Percentiles rank a stretch among this genome's conserved stretches.
Evolutionary conservation across 2,329 filamentous ascomycete genomes (phyloP).

Genomic region (Colletotrichum orbiculare): DNA sequence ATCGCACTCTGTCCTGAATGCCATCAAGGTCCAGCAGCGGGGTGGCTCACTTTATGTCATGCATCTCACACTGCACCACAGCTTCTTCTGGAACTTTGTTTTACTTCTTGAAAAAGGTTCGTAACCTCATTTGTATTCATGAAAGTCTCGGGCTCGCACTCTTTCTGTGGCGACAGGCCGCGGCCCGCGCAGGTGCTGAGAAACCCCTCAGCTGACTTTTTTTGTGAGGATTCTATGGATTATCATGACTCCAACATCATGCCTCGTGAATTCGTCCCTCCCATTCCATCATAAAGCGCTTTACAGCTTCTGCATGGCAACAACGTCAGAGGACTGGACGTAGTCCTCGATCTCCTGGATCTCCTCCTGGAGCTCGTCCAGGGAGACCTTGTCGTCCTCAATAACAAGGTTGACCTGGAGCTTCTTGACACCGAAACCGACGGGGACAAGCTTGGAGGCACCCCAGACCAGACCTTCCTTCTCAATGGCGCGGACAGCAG

Average conservation of each 20-base stretch:
- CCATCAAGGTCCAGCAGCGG: slow-evolving; percentile 7
- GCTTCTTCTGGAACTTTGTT: neutral
- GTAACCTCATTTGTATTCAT: slow-evolving; percentile 37
- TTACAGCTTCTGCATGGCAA: slow-evolving; percentile 41
- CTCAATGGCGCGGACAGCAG: slow-evolving; percentile 82
- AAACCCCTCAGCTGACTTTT: slow-evolving; percentile 32
- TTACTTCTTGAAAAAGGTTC: slow-evolving; percentile 35
- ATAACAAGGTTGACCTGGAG: slow-evolving; percentile 98
- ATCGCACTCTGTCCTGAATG: neutral
- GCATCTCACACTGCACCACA: neutral
- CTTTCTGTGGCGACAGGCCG: slow-evolving; percentile 12
- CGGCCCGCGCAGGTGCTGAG: slow-evolving; percentile 30
- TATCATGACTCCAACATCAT: slow-evolving; percentile 43
- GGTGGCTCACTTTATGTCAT: slow-evolving; percentile 1
- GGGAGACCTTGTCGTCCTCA: slow-evolving; percentile 95
- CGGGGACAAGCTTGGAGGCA: slow-evolving; percentile 85
- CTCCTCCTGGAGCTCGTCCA: slow-evolving; percentile 86
- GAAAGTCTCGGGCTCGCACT: slow-evolving; percentile 32
- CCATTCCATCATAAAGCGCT: slow-evolving; percentile 26
- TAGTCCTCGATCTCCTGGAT: slow-evolving; percentile 89
- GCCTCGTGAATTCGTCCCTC: slow-evolving; percentile 45
- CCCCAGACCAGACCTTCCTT: slow-evolving; percentile 97
- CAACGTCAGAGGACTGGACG: slow-evolving; percentile 93
- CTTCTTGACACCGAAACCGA: slow-evolving; percentile 99
- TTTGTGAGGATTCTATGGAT: slow-evolving; percentile 37